Evolutionary conservation across 306 rosid species (phyloP), one percentile per base, ranked within the genome.

Genomic region (Cajanus cajan): DNA sequence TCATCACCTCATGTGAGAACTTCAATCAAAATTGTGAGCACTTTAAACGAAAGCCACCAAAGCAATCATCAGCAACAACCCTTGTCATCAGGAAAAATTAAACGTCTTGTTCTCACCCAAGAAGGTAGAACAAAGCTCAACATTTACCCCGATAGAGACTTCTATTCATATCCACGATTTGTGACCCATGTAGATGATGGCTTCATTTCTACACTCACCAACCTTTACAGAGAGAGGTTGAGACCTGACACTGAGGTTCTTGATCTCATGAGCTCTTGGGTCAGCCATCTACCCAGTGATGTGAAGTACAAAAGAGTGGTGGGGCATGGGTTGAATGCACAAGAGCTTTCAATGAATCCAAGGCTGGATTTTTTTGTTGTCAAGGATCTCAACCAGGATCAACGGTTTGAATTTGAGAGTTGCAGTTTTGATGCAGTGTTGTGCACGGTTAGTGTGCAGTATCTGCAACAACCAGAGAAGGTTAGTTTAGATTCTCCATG

Each of bases 231-330:
- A 72, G 90, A 88, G 63, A 84, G 83, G 76, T 39, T 94, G 84
- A 86, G 85, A 64, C 89, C 90, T 3, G 86, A 79, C 9, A 57
- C 43, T 0, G 81, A 86, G 80, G 78, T 94, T 70, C 89, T 94
- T 37, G 98, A 94, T 77, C 90, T 94, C 74, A 94, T 90, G 98
- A 92, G 98, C 72, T 94, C 98, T 11, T 92, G 98, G 98, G 37
- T 94, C 33, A 90, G 96, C 84, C 98, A 94, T 64, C 88, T 94
- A 5, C 97, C 98, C 0, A 33, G 50, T 41, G 97, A 94, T 50
- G 88, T 89, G 2, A 70, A 76, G 28, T 91, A 74, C 74, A 87
- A 70, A 39, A 84, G 82, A 80, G 98, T 94, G 7, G 94, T 89
- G 73, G 98, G 98, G 0, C 97, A 94, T 81, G 98, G 98, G 0